Percentiles rank a stretch among this genome's conserved stretches.
phyloP scores from a whole-genome alignment of 257 asterid species.

The Plantago major region DNA sequence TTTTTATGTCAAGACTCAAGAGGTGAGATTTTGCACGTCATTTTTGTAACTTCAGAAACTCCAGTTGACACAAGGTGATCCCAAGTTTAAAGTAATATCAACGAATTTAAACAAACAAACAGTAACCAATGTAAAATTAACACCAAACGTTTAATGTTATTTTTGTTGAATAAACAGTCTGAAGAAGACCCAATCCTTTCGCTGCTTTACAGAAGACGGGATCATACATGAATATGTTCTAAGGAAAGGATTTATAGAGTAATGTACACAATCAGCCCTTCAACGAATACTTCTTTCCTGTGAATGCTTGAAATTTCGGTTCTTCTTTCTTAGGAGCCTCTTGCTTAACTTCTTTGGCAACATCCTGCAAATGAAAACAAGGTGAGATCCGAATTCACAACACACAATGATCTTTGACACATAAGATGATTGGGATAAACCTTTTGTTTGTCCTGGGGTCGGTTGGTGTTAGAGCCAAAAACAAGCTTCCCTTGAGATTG shows the following conservation, averaged over 20 bases:
- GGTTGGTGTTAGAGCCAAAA: slow-evolving; percentile 71
- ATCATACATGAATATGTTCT: slow-evolving; percentile 3
- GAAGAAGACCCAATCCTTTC: slow-evolving; percentile 21
- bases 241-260: too few species aligned
- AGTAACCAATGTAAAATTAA: too few species aligned
- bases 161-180: not conserved
- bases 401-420: not conserved
- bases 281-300: slow-evolving; percentile 69
- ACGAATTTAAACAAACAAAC: too few species aligned
- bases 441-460: slow-evolving; percentile 48
- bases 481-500: slow-evolving; percentile 95
- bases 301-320: slow-evolving; percentile 62
- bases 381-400: not conserved
- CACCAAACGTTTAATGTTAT: too few species aligned
- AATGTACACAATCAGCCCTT: slow-evolving; percentile 50
- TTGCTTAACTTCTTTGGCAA: slow-evolving; percentile 55
- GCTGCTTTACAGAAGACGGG: slow-evolving; percentile 12
- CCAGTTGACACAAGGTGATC: too few species aligned
- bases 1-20: too few species aligned
- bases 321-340: slow-evolving; percentile 79
- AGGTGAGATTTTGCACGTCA: too few species aligned
- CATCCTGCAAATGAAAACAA: slow-evolving; percentile 36
- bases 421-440: slow-evolving; percentile 20
- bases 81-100: too few species aligned
- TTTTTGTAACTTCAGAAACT: too few species aligned